Conservation (phyloP, 805 yeast species). For the Schizosaccharomyces osmophilus region DNA sequence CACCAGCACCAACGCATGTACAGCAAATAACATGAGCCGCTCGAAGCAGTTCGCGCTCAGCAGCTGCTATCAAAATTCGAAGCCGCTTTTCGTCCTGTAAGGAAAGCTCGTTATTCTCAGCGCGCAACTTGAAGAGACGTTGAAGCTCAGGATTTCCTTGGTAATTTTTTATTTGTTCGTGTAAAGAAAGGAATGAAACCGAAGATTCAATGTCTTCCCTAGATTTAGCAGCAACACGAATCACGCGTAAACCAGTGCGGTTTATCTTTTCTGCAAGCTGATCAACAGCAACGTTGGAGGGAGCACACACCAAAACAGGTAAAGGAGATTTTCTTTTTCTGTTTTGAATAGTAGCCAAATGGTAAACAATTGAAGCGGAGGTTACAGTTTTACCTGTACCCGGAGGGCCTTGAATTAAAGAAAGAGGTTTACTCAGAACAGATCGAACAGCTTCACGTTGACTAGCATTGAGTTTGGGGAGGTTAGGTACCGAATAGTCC, state of each 20-base stretch:
- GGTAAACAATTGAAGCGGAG: slow-evolving; percentile 68
- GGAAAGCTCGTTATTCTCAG: slow-evolving; percentile 46
- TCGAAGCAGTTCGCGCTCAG: slow-evolving; percentile 27
- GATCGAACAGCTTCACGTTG: slow-evolving; percentile 53
- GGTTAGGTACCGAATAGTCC: slow-evolving; percentile 36
- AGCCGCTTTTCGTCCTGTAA: slow-evolving; percentile 26
- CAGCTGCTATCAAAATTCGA: slow-evolving; percentile 18
- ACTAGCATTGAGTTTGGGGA: slow-evolving; percentile 48
- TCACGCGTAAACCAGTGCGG: slow-evolving; percentile 49
- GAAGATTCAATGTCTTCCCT: slow-evolving; percentile 60
- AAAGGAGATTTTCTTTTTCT: background rate
- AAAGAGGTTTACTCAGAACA: slow-evolving; percentile 46
- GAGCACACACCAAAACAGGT: slow-evolving; percentile 63
- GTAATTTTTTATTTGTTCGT: slow-evolving; percentile 26
- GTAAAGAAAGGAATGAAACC: slow-evolving; percentile 33
- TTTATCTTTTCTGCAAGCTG: slow-evolving; percentile 57
- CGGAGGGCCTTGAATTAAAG: slow-evolving; percentile 86
- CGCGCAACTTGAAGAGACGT: slow-evolving; percentile 32
- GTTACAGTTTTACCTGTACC: slow-evolving; percentile 93
- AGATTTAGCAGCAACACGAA: slow-evolving; percentile 49
- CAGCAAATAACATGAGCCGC: slow-evolving; percentile 61
- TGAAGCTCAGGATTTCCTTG: slow-evolving; percentile 21
- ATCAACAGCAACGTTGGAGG: slow-evolving; percentile 86
- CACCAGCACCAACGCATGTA: slow-evolving; percentile 87
- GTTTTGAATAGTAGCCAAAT: slow-evolving; percentile 31